A percentile compares a stretch with the other conserved stretches of the same genome.
phyloP scores from a whole-genome alignment of 1,284 basidiomycete species.

The Cutaneotrichosporon sp. region DNA sequence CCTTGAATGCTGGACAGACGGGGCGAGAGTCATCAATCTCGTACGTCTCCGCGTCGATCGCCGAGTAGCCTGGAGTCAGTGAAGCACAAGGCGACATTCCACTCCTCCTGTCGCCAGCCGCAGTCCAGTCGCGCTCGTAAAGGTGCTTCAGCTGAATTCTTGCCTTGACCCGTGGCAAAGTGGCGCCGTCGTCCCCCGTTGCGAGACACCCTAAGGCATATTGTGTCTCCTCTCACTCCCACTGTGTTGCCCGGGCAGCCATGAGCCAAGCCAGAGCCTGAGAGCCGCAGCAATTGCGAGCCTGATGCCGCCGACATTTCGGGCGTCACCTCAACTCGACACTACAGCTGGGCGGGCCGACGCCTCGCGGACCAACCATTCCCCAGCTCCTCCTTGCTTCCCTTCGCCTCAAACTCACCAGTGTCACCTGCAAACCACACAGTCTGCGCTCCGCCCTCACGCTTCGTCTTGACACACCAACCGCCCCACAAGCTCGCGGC shows the following conservation, averaged over 20 bases:
- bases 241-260: too few species aligned
- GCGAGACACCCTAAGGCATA: too few species aligned
- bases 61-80: constrained; percentile 38
- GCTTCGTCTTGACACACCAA: constrained; percentile 58
- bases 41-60: constrained; percentile 57
- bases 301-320: too few species aligned
- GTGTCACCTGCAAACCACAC: constrained; percentile 72
- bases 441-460: constrained; percentile 13
- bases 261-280: too few species aligned
- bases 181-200: too few species aligned
- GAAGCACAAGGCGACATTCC: not conserved
- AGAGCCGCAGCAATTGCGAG: too few species aligned
- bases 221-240: too few species aligned
- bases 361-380: not conserved
- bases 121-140: too few species aligned
- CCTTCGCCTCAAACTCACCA: constrained; percentile 55
- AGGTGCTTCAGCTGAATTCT: too few species aligned
- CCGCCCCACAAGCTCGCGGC: constrained; percentile 63
- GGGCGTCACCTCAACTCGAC: too few species aligned
- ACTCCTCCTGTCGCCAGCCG: not conserved
- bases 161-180: too few species aligned
- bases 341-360: too few species aligned
- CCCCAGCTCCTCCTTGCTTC: not conserved
- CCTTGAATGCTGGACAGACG: constrained; percentile 35
- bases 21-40: constrained; percentile 52